Base-by-base conservation (phyloP, 176 grass and related monocot species). In the Oryza meridionalis region DNA sequence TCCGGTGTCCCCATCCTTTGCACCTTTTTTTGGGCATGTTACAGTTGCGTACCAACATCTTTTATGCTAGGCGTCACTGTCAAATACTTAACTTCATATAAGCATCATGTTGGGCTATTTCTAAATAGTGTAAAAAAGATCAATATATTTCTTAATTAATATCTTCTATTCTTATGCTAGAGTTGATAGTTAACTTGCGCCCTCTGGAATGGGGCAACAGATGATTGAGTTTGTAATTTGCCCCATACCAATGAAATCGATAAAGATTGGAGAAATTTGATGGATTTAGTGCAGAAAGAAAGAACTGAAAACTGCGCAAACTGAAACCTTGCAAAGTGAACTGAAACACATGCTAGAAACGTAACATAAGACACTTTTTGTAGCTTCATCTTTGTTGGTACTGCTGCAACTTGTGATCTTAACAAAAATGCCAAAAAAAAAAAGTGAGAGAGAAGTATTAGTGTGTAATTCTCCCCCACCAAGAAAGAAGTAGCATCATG, bases 231-330 rank as follows among this genome's bases (percentile, higher is more conserved):
- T 91, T 84, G 32, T 88, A 85, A 78, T 84, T 88, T 87, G 37
- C 40, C 50, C 40, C 32, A 63, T n/a, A 86, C 86, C 2, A 65
- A 72, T 90, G 64, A 80, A 42, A 80, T 88, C 38, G 76, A 80
- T 76, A 49, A 91, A 69, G 72, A 88, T 84, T 73, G 83, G 69
- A 86, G 61, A 88, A 84, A 88, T 65, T 81, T 86, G 83, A 88
- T 16, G 37, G 91, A 80, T 59, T 53, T 64, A 81, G 15, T 37
- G 51, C 46, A 85, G 87, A 86, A 87, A 85, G 87, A 86, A 87
- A 58, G 47, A 84, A 81, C 58, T 69, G 69, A 78, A 81, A 86
- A 78, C 63, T 17, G 42, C 78, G 58, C 77, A 85, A 94, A 88
- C 77, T 86, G 79, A 90, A 88, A 65, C 66, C 45, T 65, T 86